Conservation (phyloP, 2,329 filamentous ascomycete species). For the Diplodia corticola region DNA sequence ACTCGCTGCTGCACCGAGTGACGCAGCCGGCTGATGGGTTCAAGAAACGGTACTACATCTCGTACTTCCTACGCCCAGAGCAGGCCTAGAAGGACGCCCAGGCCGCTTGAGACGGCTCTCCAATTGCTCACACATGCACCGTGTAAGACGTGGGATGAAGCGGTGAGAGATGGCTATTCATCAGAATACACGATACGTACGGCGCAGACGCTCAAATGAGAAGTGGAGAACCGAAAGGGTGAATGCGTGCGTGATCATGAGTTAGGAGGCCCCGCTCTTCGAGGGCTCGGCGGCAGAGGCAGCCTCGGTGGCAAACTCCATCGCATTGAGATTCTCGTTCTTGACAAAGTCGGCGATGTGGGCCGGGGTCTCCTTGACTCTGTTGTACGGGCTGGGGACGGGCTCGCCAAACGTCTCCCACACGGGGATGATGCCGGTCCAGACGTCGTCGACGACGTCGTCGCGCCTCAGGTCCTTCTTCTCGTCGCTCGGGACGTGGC, state of each 20-base stretch:
- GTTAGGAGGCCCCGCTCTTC: not conserved
- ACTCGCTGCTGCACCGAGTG: not conserved
- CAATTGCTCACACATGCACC: no score
- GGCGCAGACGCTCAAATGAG: no score
- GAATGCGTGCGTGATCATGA: no score
- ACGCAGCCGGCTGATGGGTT: not conserved
- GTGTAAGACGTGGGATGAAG: no score
- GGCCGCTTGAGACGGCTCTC: not conserved
- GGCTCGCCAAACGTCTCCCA: conserved; percentile 65
- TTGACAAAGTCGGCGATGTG: conserved; percentile 60
- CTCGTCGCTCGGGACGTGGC: conserved; percentile 64
- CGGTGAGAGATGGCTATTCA: no score
- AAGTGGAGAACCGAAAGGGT: not conserved
- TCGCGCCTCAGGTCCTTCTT: conserved; percentile 54
- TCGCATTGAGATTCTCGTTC: conserved; percentile 44
- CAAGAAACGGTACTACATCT: conserved; percentile 1
- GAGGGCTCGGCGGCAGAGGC: conserved; percentile 9
- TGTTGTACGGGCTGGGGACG: conserved; percentile 49
- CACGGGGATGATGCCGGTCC: conserved; percentile 65
- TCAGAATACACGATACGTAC: no score
- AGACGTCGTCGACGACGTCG: conserved; percentile 53
- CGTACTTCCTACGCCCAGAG: not conserved
- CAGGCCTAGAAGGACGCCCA: not conserved
- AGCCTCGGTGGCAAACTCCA: conserved; percentile 29
- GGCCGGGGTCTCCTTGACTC: conserved; percentile 59